Evolutionary conservation across 208 protist species (phyloP), one percentile per base, ranked within the genome.

Genomic region (Acanthamoeba lugdunensis): DNA sequence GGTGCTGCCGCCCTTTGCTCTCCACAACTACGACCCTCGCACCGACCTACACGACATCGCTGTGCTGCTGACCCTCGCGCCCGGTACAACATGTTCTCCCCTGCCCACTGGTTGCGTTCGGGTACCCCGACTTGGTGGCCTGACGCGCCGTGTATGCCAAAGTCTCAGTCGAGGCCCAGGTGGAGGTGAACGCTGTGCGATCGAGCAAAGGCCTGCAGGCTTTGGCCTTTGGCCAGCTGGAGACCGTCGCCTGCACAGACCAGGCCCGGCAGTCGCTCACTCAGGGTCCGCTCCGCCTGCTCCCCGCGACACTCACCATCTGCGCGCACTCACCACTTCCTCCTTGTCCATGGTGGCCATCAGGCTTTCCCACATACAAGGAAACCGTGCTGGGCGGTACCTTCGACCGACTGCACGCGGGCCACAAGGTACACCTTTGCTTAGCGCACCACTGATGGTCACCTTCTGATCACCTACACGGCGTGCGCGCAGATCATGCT

Each of bases 321-420:
- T 37, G n/a, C 65, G 28, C 65, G 28, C 65, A 71, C 65, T 71
- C 18, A 13, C 54, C 11, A 11, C 25, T 73, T 13, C 30, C 67
- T 28, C 41, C 30, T 16, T 37, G 25, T 0, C 23, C 45, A 8
- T 30, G 11, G 75, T 84, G 33, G 18, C 71, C 9, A 9, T 18
- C 79, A 87, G 79, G 48, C 16, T 87, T 87, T 23, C 79, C 50
- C 13, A 63, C 50, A 3, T 90, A 73, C 41, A 45, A 90, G 63
- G 63, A 90, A 30, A 90, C 84, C 5, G 54, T 67, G 21, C 41
- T 90, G 4, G 84, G 84, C 6, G 84, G 84, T 33, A 90, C 84
- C 28, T 90, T 90, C 33, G 84, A 90, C 28, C 14, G 84, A 41
- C 58, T 90, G 33, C 84, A 90, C 28, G 84, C 84, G 1, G 84